A percentile compares a stretch with the other conserved stretches of the same genome.
Evolutionary conservation across 768 basidiomycete species (phyloP).

Genomic region (Termitomyces sp.): DNA sequence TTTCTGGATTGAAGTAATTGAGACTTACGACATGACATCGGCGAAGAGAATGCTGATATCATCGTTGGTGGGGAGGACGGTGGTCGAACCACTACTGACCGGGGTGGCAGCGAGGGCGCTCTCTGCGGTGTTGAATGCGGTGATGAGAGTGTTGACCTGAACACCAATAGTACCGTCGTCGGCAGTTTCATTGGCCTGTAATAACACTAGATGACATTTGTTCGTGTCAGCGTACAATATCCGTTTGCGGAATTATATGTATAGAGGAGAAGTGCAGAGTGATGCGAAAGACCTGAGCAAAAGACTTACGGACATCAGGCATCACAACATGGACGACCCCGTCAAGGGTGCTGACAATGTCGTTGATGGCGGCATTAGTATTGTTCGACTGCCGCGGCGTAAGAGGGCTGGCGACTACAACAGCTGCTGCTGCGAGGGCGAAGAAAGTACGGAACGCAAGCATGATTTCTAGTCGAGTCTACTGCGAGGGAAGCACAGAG

Average conservation of each 20-base stretch:
- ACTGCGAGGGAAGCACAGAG: conserved; percentile 1
- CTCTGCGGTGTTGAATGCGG: conserved; percentile 21
- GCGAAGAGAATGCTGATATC: conserved; percentile 26
- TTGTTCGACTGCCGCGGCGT: conserved; percentile 25
- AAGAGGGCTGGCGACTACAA: conserved; percentile 25
- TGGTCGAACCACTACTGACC: conserved; percentile 27
- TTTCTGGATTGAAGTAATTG: background rate
- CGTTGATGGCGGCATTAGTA: conserved; percentile 25
- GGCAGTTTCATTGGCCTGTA: conserved; percentile 25
- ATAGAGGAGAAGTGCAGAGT: background rate
- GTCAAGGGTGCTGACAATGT: conserved; percentile 23
- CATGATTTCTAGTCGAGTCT: conserved; percentile 17
- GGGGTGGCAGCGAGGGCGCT: conserved; percentile 18
- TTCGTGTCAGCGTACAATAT: background rate
- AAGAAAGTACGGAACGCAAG: conserved; percentile 23
- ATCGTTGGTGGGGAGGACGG: conserved; percentile 27
- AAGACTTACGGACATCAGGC: conserved; percentile 22
- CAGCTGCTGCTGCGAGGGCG: conserved; percentile 21
- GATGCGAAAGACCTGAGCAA: background rate
- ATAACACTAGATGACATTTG: conserved; percentile 16
- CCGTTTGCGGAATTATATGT: background rate
- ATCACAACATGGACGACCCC: conserved; percentile 15
- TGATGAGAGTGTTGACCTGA: conserved; percentile 21
- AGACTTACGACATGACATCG: conserved; percentile 25
- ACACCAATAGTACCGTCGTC: conserved; percentile 24